Base-by-base conservation (phyloP, 2,329 filamentous ascomycete species). In the Fonsecaea pedrosoi region DNA sequence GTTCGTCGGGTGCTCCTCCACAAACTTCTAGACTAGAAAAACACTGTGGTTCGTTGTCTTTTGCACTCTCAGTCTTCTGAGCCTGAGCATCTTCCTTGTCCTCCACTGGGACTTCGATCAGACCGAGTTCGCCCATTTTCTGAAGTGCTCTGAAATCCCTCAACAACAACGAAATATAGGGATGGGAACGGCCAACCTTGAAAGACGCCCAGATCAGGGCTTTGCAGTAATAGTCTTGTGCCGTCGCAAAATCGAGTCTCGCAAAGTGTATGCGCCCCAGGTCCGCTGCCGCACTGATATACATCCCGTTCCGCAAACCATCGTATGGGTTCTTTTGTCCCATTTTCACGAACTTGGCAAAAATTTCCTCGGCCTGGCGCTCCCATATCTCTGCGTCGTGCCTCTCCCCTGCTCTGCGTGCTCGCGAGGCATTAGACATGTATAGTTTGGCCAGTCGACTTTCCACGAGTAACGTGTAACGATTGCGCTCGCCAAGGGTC, bases 401-500 rank as follows among this genome's bases (percentile, higher is more conserved):
- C 37, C 3, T 38, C 37, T 38, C 37, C 37, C 10, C 13, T 3
- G 37, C 37, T 12, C 13, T 12, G 37, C 37, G 37, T 34, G 25
- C 53, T 55, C 35, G 53, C 53, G 53, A 34, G 37, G 53, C 53
- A 34, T 55, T n/a, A 12, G 5, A 13, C 53, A 55, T n/a, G 53
- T 55, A 35, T 30, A 55, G 30, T 35, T 21, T 55, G 30, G 13
- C 53, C 8, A 55, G 21, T 30, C 15, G 10, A 6, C 25, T 8
- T 21, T 35, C 32, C 30, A 56, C 37, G 32, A 32, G 37, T 30
- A 56, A 18, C 32, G 54, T 56, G 21, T 56, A 37, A 18, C 15
- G 32, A 21, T 37, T 56, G 9, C 13, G 54, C 32, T 34, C 32
- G 13, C 54, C 54, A 18, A 56, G 54, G 1, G 54, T 56, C 12